Evolutionary conservation across 176 grass and related monocot species (phyloP).

Genomic region (Aegilops umbellulata): DNA sequence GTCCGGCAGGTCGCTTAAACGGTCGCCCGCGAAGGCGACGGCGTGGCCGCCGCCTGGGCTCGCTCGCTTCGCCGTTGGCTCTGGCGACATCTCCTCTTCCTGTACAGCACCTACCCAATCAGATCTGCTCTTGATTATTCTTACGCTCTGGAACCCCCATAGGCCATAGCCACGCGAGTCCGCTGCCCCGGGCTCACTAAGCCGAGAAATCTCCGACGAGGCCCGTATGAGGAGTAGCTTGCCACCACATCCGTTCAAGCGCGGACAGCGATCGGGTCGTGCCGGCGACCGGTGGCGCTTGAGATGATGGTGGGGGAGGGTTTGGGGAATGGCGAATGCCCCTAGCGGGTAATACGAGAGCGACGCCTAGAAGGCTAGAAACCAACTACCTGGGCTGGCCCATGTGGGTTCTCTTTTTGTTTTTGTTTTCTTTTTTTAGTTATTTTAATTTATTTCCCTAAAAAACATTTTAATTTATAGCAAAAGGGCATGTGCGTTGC

Average conservation of each 20-base stretch:
- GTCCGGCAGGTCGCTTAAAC: constrained; percentile 7
- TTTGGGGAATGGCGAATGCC: too few species aligned
- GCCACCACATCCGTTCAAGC: neutral
- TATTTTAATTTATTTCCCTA: too few species aligned
- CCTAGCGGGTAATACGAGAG: too few species aligned
- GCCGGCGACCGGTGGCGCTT: neutral
- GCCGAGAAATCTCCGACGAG: neutral
- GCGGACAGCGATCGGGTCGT: neutral
- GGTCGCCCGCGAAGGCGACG: neutral
- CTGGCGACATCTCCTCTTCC: neutral
- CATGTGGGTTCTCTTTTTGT: too few species aligned
- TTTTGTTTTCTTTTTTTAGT: too few species aligned
- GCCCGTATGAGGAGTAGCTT: neutral
- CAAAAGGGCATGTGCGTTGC: too few species aligned
- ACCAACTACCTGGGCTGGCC: too few species aligned
- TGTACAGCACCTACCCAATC: neutral
- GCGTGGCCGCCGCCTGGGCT: neutral
- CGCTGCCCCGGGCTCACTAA: neutral
- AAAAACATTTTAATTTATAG: too few species aligned
- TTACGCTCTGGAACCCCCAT: neutral
- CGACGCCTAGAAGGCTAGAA: too few species aligned
- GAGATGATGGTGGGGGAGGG: neutral
- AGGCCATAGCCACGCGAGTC: neutral
- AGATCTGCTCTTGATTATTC: neutral
- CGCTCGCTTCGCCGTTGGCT: neutral